Evolutionary conservation across 2,329 filamentous ascomycete species (phyloP).

Genomic region (Beauveria scarabaeidicola): DNA sequence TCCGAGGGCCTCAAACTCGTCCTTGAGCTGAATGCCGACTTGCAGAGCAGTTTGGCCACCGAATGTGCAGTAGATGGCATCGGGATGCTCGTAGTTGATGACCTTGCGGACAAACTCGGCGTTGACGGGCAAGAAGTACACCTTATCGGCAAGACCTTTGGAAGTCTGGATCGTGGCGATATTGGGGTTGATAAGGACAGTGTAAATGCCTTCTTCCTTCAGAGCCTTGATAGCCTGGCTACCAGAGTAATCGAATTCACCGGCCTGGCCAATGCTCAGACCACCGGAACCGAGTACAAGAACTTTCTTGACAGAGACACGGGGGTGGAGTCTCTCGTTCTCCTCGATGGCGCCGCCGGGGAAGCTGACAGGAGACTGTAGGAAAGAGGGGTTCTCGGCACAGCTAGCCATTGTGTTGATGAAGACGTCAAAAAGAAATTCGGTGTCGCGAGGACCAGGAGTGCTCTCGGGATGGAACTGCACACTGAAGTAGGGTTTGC

Average conservation of each 20-base stretch:
- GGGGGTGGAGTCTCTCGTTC: constrained; percentile 67
- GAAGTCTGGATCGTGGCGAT: constrained; percentile 99
- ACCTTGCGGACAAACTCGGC: constrained; percentile 97
- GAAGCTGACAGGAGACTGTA: constrained; percentile 71
- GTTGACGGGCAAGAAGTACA: constrained; percentile 96
- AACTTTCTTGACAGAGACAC: constrained; percentile 85
- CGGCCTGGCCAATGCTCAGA: constrained; percentile 93
- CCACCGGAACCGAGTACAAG: constrained; percentile 90
- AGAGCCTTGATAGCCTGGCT: constrained; percentile 97
- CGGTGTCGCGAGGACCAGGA: constrained; percentile 88
- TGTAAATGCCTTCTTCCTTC: constrained; percentile 97
- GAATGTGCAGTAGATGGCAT: constrained; percentile 96
- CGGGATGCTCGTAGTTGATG: constrained; percentile 86
- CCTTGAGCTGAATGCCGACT: constrained; percentile 94
- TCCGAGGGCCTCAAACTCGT: constrained; percentile 87
- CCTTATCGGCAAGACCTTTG: constrained; percentile 94
- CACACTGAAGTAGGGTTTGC: constrained; percentile 93
- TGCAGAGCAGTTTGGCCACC: constrained; percentile 95
- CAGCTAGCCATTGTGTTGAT: constrained; percentile 73
- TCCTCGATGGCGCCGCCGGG: constrained; percentile 76
- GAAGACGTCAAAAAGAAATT: constrained; percentile 96
- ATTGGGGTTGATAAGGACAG: constrained; percentile 96
- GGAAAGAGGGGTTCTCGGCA: constrained; percentile 54
- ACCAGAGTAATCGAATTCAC: constrained; percentile 98
- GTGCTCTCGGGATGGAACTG: constrained; percentile 98